A percentile compares a stretch with the other conserved stretches of the same genome.
Evolutionary conservation across 2,329 filamentous ascomycete genomes (phyloP).

Genomic region (Coniella lustricola): DNA sequence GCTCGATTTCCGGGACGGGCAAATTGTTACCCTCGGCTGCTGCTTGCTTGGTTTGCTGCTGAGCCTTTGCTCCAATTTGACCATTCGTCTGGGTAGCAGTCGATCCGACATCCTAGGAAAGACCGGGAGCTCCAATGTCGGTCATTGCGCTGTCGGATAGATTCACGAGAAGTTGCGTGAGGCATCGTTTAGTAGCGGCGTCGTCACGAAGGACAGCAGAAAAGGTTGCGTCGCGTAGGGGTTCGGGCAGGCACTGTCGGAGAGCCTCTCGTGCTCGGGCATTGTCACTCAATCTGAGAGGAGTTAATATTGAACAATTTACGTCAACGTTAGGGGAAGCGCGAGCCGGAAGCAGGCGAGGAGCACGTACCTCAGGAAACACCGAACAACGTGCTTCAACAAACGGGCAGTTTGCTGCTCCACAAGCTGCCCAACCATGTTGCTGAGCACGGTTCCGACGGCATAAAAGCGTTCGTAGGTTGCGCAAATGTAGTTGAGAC

Average conservation of each 20-base stretch:
- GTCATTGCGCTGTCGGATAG: constrained; percentile 76
- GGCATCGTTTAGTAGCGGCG: constrained; percentile 92
- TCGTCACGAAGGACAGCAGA: constrained; percentile 94
- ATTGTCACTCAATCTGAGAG: constrained; percentile 81
- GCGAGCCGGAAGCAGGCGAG: too few species aligned
- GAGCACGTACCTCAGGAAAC: constrained; percentile 74
- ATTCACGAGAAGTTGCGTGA: constrained; percentile 95
- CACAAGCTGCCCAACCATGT: constrained; percentile 96
- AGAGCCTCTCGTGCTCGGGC: constrained; percentile 90
- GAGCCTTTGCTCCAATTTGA: background rate
- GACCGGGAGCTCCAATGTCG: constrained; percentile 21
- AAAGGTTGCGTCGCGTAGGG: constrained; percentile 97
- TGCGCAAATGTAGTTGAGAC: constrained; percentile 95
- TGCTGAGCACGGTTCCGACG: constrained; percentile 92
- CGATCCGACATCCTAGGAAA: constrained; percentile 14
- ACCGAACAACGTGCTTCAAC: constrained; percentile 94
- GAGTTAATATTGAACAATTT: too few species aligned
- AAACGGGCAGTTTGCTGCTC: constrained; percentile 95
- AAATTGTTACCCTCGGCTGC: background rate
- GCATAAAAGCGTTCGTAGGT: constrained; percentile 98
- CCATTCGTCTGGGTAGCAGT: background rate
- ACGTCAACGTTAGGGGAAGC: too few species aligned
- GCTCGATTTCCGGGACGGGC: too few species aligned
- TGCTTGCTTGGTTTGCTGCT: background rate
- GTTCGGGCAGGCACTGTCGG: constrained; percentile 91